phyloP scores from a whole-genome alignment of 1,139 yeast species.

The Diutina neorugosa region DNA sequence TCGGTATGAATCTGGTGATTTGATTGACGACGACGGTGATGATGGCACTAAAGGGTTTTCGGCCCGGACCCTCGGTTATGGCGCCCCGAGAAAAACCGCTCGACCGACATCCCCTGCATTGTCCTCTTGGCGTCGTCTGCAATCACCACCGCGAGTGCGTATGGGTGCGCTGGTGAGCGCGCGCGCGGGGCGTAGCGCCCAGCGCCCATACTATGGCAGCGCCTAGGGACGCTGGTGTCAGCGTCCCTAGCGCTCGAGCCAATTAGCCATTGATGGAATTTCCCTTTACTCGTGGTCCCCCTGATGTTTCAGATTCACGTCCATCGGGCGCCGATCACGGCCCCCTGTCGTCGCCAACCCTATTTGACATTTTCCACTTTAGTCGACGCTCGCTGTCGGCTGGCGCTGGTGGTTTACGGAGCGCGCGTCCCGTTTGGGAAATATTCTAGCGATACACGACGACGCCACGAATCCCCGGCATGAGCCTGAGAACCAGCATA shows the following conservation, averaged over 20 bases:
- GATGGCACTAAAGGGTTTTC: too few relatives aligned
- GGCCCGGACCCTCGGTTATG: background rate
- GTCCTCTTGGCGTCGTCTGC: background rate
- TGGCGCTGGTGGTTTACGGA: background rate
- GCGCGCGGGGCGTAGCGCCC: background rate
- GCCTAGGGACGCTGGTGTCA: too few relatives aligned
- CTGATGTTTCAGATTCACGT: too few relatives aligned
- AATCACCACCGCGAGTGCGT: background rate
- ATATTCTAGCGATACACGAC: background rate
- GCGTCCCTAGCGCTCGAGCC: too few relatives aligned
- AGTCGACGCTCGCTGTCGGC: background rate
- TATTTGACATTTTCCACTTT: background rate
- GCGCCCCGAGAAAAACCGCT: background rate
- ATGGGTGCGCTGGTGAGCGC: background rate
- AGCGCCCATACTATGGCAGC: too few relatives aligned
- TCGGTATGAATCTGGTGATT: too few relatives aligned
- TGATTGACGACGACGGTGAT: background rate
- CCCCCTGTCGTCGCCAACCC: background rate
- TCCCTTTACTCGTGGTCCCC: too few relatives aligned
- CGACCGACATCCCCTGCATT: background rate
- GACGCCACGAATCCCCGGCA: background rate
- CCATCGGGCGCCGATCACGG: background rate
- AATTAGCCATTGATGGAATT: too few relatives aligned
- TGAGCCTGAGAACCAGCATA: background rate
- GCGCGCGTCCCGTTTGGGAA: background rate